These are phyloP conservation scores for Coemansia erecta DNA, from an alignment of 192 early-diverging fungal species.

Conservation along the genomic window DNA sequence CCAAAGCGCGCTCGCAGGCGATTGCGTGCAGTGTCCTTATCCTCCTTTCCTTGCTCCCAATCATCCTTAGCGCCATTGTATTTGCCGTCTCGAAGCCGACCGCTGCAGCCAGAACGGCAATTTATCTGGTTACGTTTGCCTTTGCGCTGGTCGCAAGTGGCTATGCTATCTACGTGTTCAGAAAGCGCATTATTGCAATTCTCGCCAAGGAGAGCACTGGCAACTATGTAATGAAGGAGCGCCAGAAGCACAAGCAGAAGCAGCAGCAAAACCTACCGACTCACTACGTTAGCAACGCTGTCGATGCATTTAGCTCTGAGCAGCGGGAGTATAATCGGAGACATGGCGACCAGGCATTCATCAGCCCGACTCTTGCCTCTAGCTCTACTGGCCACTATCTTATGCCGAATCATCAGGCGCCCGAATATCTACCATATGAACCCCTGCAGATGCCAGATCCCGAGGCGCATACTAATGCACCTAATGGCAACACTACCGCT, in stretches of 20 bases:
- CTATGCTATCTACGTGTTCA: slow-evolving; percentile 20
- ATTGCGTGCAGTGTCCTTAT: slow-evolving; percentile 6
- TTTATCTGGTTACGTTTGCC: slow-evolving; percentile 25
- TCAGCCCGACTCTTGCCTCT: background rate
- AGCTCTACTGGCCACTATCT: background rate
- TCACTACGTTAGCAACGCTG: slow-evolving; percentile 9
- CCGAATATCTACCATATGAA: slow-evolving; percentile 4
- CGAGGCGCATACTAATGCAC: background rate
- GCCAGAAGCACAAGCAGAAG: no score
- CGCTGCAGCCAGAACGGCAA: slow-evolving; percentile 18
- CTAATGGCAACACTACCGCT: no score
- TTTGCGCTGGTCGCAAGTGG: slow-evolving; percentile 27
- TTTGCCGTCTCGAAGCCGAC: slow-evolving; percentile 27
- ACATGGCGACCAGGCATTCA: background rate
- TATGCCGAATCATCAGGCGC: background rate
- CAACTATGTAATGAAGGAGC: slow-evolving; percentile 7
- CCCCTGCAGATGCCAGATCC: slow-evolving; percentile 3
- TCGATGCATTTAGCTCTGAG: slow-evolving; percentile 28
- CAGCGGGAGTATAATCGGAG: slow-evolving; percentile 26
- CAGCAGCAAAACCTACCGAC: background rate
- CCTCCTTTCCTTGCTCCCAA: slow-evolving; percentile 23
- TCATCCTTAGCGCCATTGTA: slow-evolving; percentile 37
- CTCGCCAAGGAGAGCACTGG: slow-evolving; percentile 7
- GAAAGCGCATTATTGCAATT: slow-evolving; percentile 7
- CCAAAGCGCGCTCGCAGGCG: slow-evolving; percentile 9